Evolutionary conservation across 2,329 filamentous ascomycete species (phyloP), one percentile per base, ranked within the genome.

Genomic region (Neocatenulostroma microsporum): DNA sequence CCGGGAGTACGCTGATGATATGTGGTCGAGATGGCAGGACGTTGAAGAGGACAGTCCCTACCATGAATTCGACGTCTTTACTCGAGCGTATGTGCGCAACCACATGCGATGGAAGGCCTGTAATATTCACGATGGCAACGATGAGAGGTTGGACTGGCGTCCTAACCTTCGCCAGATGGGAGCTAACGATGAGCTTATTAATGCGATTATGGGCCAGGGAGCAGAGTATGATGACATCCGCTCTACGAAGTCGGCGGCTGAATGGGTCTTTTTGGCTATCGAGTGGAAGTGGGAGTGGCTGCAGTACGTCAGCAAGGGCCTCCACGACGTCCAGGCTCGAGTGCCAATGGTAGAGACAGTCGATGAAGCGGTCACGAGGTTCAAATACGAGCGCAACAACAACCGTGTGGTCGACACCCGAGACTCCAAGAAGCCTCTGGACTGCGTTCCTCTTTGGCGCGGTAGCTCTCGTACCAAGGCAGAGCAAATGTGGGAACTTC

Each of bases 181-280:
- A 17, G 30, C 15, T n/a, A 21, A 32, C 17, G 30, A 21, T 9
- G n/a, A 8, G 4, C 12, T 21, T 10, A n/a, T 32, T 4, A 21
- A 32, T 4, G 30, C 15, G 3, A 32, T 32, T 12, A 12, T 14
- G 12, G 4, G 13, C 11, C 5, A 17, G 11, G 27, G 27, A 30
- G 12, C 9, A 6, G n/a, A 21, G 17, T 32, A 32, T 14, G 8
- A 21, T n/a, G 19, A 8, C 17, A n/a, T 32, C 17, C 30, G n/a
- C 8, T 20, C 21, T n/a, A 5, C 4, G 7, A 4, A 32, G 3
- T 32, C 30, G 4, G 30, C 17, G 12, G 17, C 30, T 6, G 17
- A 32, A n/a, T 32, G 30, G 30, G 30, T 32, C 3, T 10, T n/a
- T n/a, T 8, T 21, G 30, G 12, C 30, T 8, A 32, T 32, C 8